phyloP scores from a whole-genome alignment of 441 rosid genomes.

The Brassica hybrid region DNA sequence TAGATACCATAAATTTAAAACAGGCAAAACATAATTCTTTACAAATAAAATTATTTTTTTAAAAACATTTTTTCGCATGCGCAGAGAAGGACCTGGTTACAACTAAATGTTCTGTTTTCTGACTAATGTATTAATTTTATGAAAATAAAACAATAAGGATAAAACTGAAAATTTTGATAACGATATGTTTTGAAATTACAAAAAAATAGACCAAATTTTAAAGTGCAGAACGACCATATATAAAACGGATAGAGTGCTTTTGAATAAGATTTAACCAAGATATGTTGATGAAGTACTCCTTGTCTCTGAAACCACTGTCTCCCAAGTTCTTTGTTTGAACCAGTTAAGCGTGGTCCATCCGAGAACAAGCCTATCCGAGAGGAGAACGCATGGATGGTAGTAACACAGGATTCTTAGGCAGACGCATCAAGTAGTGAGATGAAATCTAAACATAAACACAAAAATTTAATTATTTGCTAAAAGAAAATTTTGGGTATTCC shows the following conservation, averaged over 20 bases:
- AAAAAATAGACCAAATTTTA: no score
- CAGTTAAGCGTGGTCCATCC: constrained; percentile 80
- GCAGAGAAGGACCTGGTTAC: no score
- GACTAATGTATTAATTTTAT: neutral
- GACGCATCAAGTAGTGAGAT: constrained; percentile 41
- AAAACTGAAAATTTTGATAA: neutral
- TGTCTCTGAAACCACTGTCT: constrained; percentile 65
- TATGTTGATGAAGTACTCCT: constrained; percentile 62
- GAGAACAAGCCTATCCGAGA: constrained; percentile 46
- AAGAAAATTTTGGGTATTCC: neutral
- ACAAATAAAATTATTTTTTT: no score
- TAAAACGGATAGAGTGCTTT: constrained; percentile 46
- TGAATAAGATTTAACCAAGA: constrained; percentile 57
- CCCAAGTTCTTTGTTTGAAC: constrained; percentile 61
- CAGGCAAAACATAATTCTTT: no score
- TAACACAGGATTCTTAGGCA: constrained; percentile 33
- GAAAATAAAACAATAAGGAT: neutral
- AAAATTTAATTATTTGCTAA: neutral
- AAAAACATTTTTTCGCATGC: no score
- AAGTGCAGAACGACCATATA: neutral
- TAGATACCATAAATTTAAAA: no score
- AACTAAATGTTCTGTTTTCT: neutral
- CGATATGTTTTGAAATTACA: neutral
- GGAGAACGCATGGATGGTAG: constrained; percentile 43
- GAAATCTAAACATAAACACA: constrained; percentile 34